phyloP scores from a whole-genome alignment of 129 eudicot genomes.

The Silybum marianum region DNA sequence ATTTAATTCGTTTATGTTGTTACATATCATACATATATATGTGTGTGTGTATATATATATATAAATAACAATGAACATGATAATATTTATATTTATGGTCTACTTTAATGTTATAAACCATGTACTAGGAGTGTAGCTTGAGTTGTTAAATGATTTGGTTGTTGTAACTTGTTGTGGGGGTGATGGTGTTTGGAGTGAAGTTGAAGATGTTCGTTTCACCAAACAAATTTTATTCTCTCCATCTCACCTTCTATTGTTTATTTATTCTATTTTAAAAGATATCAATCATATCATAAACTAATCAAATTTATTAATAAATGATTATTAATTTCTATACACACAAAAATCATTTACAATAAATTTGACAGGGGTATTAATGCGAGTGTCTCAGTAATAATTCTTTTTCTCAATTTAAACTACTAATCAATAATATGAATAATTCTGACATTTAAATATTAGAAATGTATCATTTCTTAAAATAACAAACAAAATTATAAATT shows the following conservation, averaged over 20 bases:
- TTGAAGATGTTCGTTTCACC: constrained; percentile 13
- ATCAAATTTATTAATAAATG: neutral
- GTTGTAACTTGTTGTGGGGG: neutral
- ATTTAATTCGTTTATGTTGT: neutral
- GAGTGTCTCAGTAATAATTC: too few relatives aligned
- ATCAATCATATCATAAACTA: neutral
- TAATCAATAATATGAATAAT: too few relatives aligned
- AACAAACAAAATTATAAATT: too few relatives aligned
- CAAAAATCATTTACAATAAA: neutral
- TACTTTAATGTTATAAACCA: neutral
- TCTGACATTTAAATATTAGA: too few relatives aligned
- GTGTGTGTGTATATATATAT: too few relatives aligned
- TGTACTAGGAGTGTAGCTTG: neutral
- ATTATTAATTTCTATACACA: neutral
- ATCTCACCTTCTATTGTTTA: neutral
- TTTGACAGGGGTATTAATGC: neutral
- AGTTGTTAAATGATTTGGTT: constrained; percentile 20
- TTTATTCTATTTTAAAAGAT: neutral
- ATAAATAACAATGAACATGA: neutral
- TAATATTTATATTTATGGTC: neutral
- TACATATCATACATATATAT: too few relatives aligned
- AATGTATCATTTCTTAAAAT: neutral
- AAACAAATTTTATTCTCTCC: neutral
- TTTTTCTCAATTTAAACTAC: too few relatives aligned
- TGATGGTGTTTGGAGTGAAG: constrained; percentile 13